Percentiles rank a stretch among this genome's conserved stretches.
phyloP scores from a whole-genome alignment of 441 rosid genomes.

The Cnidoscolus chayamansa region DNA sequence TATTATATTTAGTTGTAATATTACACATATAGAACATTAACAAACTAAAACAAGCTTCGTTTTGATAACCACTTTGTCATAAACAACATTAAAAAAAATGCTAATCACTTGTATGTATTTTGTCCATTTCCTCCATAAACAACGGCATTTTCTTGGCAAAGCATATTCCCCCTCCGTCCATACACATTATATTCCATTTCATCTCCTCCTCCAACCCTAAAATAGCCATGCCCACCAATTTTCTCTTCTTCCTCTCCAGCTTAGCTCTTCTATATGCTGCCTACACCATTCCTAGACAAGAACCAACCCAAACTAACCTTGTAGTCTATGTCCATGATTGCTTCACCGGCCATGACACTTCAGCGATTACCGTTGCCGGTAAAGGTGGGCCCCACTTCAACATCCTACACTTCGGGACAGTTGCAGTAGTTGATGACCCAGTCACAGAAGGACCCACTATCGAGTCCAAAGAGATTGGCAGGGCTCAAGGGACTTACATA shows the following conservation, averaged over 20 bases:
- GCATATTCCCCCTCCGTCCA: slow-evolving; percentile 21
- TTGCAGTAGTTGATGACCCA: slow-evolving; percentile 40
- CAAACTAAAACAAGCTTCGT: slow-evolving; percentile 1
- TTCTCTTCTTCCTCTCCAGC: slow-evolving; percentile 31
- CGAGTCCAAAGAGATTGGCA: slow-evolving; percentile 38
- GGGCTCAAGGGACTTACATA: slow-evolving; percentile 41
- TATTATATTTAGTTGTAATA: too few species aligned
- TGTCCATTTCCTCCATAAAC: slow-evolving; percentile 12
- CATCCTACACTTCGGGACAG: slow-evolving; percentile 37
- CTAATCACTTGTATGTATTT: neutral
- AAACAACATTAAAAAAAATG: neutral
- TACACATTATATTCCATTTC: neutral
- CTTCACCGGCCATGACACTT: slow-evolving; percentile 33
- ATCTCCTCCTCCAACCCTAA: neutral
- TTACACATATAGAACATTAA: too few species aligned
- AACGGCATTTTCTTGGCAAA: neutral
- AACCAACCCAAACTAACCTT: slow-evolving; percentile 30
- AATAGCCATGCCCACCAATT: slow-evolving; percentile 26
- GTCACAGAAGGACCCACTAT: slow-evolving; percentile 39
- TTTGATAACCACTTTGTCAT: neutral
- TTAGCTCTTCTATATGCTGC: slow-evolving; percentile 29
- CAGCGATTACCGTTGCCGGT: slow-evolving; percentile 36
- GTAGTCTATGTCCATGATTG: slow-evolving; percentile 42
- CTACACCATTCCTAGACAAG: slow-evolving; percentile 25
- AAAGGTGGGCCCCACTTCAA: slow-evolving; percentile 21